Percentiles rank a stretch among this genome's conserved stretches.
These are phyloP conservation scores for Blastocrithidia nonstop DNA, from an alignment of 208 protist species.

Conservation along the genomic window DNA sequence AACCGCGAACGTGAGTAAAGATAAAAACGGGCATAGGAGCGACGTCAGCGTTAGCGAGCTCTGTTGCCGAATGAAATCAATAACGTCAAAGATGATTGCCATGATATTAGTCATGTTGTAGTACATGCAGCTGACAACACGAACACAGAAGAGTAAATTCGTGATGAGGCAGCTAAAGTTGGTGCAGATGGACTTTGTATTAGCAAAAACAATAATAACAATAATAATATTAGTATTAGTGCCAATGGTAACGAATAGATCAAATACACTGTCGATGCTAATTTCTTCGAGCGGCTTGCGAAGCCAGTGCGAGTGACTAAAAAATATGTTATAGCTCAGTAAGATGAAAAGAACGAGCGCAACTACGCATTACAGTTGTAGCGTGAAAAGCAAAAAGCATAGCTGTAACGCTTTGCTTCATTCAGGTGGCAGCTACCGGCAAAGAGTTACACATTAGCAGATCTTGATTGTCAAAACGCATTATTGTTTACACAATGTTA, in stretches of 20 bases:
- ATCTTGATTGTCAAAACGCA: slow-evolving; percentile 35
- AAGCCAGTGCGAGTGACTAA: slow-evolving; percentile 13
- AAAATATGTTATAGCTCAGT: slow-evolving; percentile 16
- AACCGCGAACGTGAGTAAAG: slow-evolving; percentile 18
- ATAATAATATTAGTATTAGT: too few relatives aligned
- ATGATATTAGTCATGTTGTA: too few relatives aligned
- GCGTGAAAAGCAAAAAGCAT: slow-evolving; percentile 7
- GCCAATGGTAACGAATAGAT: neutral
- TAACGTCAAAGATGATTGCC: too few relatives aligned
- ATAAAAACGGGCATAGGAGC: slow-evolving; percentile 11
- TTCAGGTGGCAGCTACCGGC: slow-evolving; percentile 25
- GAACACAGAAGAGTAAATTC: too few relatives aligned
- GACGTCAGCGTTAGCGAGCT: slow-evolving; percentile 10
- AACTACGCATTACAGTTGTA: slow-evolving; percentile 5
- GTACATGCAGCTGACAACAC: too few relatives aligned
- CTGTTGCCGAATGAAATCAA: too few relatives aligned
- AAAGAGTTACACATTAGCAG: slow-evolving; percentile 22
- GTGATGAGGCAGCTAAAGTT: too few relatives aligned
- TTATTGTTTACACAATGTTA: too few relatives aligned
- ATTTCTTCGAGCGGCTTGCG: slow-evolving; percentile 40
- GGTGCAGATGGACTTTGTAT: too few relatives aligned
- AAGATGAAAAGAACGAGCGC: slow-evolving; percentile 12
- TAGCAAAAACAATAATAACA: too few relatives aligned
- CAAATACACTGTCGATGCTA: neutral
- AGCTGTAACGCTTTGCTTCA: slow-evolving; percentile 13